These are phyloP conservation scores for Aspergillus calidoustus DNA, from an alignment of 2,329 filamentous ascomycete species.

Conservation along the genomic window DNA sequence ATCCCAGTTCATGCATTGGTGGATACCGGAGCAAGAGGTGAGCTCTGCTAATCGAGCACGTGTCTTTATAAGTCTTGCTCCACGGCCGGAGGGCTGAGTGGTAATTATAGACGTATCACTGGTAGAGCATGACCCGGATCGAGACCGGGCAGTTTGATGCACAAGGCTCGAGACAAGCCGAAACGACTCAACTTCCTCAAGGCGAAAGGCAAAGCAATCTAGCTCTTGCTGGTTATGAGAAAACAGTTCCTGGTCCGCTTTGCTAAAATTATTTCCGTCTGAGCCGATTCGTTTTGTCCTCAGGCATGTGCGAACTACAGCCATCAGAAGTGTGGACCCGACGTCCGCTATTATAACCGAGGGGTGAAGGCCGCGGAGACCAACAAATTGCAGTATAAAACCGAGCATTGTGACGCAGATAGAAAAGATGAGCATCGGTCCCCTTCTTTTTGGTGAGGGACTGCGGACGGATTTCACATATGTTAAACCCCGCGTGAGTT, in stretches of 20 bases:
- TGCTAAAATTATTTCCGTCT: constrained; percentile 32
- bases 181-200: constrained; percentile 32
- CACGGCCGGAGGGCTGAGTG: not conserved
- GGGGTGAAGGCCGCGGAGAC: constrained; percentile 42
- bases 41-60: constrained; percentile 30
- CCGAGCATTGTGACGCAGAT: constrained; percentile 36
- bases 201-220: constrained; percentile 37
- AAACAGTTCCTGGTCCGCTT: constrained; percentile 25
- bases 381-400: constrained; percentile 46
- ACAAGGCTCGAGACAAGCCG: constrained; percentile 16
- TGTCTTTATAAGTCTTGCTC: constrained; percentile 25
- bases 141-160: constrained; percentile 10
- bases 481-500: constrained; percentile 20
- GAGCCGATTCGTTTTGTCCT: constrained; percentile 37
- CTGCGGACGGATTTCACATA: constrained; percentile 38
- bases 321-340: constrained; percentile 43
- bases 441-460: constrained; percentile 17
- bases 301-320: constrained; percentile 39
- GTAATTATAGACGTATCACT: constrained; percentile 9
- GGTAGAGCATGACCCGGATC: constrained; percentile 17
- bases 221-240: constrained; percentile 37
- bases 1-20: constrained; percentile 28
- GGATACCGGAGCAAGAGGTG: constrained; percentile 19
- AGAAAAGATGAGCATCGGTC: constrained; percentile 27
- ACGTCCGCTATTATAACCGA: constrained; percentile 43